Conservation (phyloP, 2,329 filamentous ascomycete genomes). For the Dactylonectria macrodidyma region DNA sequence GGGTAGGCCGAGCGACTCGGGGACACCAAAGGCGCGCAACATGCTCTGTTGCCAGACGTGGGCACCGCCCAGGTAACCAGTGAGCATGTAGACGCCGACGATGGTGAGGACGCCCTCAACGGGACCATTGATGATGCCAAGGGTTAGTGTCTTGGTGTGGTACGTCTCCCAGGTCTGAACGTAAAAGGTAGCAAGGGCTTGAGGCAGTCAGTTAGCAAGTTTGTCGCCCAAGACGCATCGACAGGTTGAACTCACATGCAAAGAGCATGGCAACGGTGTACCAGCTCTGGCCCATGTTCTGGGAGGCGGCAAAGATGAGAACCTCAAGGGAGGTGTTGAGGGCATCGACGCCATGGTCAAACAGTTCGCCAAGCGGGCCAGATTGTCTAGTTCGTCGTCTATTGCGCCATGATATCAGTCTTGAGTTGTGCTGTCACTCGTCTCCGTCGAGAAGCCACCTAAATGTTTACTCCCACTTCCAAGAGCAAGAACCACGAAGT, state of each 20-base stretch:
- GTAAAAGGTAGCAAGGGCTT: conserved; percentile 94
- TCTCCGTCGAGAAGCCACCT: background rate
- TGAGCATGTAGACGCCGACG: conserved; percentile 85
- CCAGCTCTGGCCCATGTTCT: conserved; percentile 96
- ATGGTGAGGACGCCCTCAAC: conserved; percentile 95
- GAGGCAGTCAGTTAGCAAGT: conserved; percentile 23
- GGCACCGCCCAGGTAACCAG: conserved; percentile 87
- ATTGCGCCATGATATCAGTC: conserved; percentile 17
- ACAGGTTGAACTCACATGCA: conserved; percentile 71
- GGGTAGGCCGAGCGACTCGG: conserved; percentile 75
- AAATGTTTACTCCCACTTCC: background rate
- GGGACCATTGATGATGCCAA: conserved; percentile 93
- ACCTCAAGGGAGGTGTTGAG: conserved; percentile 96
- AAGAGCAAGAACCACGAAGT: background rate
- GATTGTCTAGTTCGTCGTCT: conserved; percentile 92
- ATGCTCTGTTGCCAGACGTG: conserved; percentile 94
- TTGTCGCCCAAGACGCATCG: background rate
- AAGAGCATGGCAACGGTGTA: conserved; percentile 87
- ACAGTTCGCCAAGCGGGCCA: conserved; percentile 94
- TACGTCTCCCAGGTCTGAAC: conserved; percentile 99
- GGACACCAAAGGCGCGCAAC: conserved; percentile 79
- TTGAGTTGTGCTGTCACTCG: background rate
- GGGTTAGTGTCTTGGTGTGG: conserved; percentile 94
- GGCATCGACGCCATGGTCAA: conserved; percentile 97
- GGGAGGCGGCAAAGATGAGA: conserved; percentile 89